Percentiles rank a stretch among this genome's conserved stretches.
Conservation (phyloP, 306 rosid genomes). For the Morella rubra region DNA sequence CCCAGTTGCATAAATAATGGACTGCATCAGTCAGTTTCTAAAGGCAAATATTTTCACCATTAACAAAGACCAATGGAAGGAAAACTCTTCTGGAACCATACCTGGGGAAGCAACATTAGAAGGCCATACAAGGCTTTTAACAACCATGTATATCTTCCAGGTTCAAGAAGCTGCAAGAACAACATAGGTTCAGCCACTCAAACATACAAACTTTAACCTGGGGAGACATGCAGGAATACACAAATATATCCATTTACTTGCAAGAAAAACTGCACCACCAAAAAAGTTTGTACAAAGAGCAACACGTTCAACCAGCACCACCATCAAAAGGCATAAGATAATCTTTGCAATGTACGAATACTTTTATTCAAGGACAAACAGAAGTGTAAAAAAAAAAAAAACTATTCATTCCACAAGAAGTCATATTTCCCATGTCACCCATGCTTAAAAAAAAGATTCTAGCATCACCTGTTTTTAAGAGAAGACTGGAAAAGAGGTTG, state of each 20-base stretch:
- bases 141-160: conserved; percentile 82
- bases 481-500: neutral
- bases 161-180: conserved; percentile 92
- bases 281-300: neutral
- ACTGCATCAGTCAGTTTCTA: neutral
- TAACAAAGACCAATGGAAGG: neutral
- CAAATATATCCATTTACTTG: neutral
- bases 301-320: neutral
- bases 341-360: too few species aligned
- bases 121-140: conserved; percentile 90
- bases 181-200: conserved; percentile 26
- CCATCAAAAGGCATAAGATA: too few species aligned
- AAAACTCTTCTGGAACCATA: conserved; percentile 25
- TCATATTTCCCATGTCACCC: neutral
- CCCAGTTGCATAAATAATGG: neutral
- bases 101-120: conserved; percentile 99
- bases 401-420: neutral
- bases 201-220: neutral
- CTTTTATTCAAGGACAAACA: neutral
- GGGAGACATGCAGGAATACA: neutral
- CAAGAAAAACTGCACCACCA: neutral
- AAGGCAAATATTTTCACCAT: neutral
- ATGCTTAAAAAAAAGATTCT: neutral
- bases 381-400: neutral
- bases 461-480: neutral